Base-by-base conservation (phyloP, 2,329 filamentous ascomycete genomes). In the Dryadomyces quercivorus region DNA sequence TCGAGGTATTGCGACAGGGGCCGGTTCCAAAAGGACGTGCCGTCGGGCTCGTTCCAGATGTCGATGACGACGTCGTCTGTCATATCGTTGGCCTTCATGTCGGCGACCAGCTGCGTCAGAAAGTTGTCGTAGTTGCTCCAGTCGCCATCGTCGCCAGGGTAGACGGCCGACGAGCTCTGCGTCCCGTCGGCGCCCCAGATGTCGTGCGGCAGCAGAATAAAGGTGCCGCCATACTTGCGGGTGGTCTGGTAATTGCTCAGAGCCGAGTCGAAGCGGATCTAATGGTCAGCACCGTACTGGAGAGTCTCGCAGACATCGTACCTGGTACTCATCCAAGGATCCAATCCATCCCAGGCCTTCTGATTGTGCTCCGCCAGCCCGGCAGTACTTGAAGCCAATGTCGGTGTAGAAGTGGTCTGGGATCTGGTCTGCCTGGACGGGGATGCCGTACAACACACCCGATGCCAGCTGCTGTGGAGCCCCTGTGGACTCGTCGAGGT, bases 21-120 rank as follows among this genome's bases (percentile, higher is more conserved):
- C 3, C 70, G 63, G 63, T 68, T 69, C 66, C 73, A 76, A 48
- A 61, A 63, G 4, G 12, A 46, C 3, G 46, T 46, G 10, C 63
- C 18, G 53, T 78, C 75, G 0, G 76, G 73, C 62, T 79, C 76
- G 55, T 79, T 79, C 76, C 76, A 79, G 40, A 77, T 70, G 52
- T 79, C 76, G 10, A 73, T 63, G 0, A 73, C 65, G 0, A 78
- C 58, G 0, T 66, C 68, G 0, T 63, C 63, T 20, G 61, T 64
- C 61, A 66, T 69, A 36, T 64, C 59, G 56, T 72, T 72, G 2
- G 61, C 63, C 22, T 65, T 67, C 12, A 72, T 63, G 51, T 67
- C 31, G 13, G 50, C 47, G 22, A 72, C 62, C 3, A 72, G 61
- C 21, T 66, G 66, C 0, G 66, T 63, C 1, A 75, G 57, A 53